phyloP scores from a whole-genome alignment of 2,329 filamentous ascomycete genomes.

The Cladorrhinum sp. region DNA sequence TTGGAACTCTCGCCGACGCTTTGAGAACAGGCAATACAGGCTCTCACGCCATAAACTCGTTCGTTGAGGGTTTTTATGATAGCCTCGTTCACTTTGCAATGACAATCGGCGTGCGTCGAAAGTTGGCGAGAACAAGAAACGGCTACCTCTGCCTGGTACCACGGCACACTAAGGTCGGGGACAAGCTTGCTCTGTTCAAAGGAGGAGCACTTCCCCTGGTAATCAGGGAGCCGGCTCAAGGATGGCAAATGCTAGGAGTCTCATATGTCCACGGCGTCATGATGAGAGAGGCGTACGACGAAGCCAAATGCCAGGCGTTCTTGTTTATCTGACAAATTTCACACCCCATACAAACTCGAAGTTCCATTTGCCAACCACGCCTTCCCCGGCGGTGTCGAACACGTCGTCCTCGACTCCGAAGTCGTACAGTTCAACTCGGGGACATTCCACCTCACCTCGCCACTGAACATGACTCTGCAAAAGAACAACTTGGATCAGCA shows the following conservation, averaged over 20 bases:
- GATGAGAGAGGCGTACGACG: background rate
- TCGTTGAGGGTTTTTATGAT: too few species aligned
- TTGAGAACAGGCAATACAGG: too few species aligned
- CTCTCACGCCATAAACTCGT: too few species aligned
- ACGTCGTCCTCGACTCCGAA: conserved; percentile 1
- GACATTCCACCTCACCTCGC: conserved; percentile 20
- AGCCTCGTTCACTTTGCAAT: background rate
- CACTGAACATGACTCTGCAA: conserved; percentile 23
- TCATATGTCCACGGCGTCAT: background rate
- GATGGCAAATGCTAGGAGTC: background rate
- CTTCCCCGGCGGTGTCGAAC: conserved; percentile 4
- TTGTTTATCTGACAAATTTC: background rate
- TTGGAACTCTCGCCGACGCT: too few species aligned
- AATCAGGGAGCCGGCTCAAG: background rate
- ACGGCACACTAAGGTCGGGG: background rate
- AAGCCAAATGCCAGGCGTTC: background rate
- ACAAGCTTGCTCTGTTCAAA: background rate
- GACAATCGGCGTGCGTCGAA: background rate
- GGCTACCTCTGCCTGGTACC: background rate
- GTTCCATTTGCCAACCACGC: conserved; percentile 15
- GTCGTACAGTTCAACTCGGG: conserved; percentile 17
- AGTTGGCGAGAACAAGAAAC: background rate
- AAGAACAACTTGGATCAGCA: background rate
- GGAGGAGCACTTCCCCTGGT: background rate
- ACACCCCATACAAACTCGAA: background rate